phyloP scores from a whole-genome alignment of 768 basidiomycete genomes.

The Omphalotus guepiniiformis region DNA sequence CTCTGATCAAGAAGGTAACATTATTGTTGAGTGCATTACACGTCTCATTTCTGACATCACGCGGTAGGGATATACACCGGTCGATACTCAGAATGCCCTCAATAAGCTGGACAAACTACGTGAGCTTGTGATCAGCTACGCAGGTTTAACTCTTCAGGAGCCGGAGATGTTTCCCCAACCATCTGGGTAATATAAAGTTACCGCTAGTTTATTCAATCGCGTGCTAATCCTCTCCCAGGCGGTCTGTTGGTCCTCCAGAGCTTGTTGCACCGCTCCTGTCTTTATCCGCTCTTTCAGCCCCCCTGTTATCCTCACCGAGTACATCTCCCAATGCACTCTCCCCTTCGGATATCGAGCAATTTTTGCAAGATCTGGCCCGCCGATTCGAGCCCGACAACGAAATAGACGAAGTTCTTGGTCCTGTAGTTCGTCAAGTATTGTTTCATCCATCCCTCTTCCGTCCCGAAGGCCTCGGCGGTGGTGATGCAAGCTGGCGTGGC shows the following conservation, averaged over 20 bases:
- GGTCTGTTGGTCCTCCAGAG: constrained; percentile 72
- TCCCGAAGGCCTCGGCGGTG: constrained; percentile 66
- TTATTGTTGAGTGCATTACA: background rate
- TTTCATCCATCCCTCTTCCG: constrained; percentile 62
- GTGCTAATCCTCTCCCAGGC: constrained; percentile 34
- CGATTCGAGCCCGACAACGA: constrained; percentile 81
- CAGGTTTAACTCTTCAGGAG: constrained; percentile 85
- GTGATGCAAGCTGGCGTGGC: constrained; percentile 82
- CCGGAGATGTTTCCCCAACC: constrained; percentile 96
- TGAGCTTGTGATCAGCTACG: constrained; percentile 83
- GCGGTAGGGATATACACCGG: constrained; percentile 52
- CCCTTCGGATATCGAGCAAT: constrained; percentile 67
- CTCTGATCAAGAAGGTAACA: constrained; percentile 60
- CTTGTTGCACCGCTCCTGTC: constrained; percentile 80
- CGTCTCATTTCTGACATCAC: background rate
- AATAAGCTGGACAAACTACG: constrained; percentile 69
- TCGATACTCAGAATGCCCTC: constrained; percentile 59
- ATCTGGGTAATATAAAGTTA: constrained; percentile 42
- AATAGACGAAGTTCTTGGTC: constrained; percentile 73
- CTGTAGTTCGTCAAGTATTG: constrained; percentile 58
- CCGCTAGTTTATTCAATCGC: background rate
- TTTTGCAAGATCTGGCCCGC: constrained; percentile 78
- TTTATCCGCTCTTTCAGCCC: constrained; percentile 62
- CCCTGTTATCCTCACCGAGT: constrained; percentile 48
- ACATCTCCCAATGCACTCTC: constrained; percentile 48